phyloP scores from a whole-genome alignment of 805 yeast species.

The Candida yuanshanica region DNA sequence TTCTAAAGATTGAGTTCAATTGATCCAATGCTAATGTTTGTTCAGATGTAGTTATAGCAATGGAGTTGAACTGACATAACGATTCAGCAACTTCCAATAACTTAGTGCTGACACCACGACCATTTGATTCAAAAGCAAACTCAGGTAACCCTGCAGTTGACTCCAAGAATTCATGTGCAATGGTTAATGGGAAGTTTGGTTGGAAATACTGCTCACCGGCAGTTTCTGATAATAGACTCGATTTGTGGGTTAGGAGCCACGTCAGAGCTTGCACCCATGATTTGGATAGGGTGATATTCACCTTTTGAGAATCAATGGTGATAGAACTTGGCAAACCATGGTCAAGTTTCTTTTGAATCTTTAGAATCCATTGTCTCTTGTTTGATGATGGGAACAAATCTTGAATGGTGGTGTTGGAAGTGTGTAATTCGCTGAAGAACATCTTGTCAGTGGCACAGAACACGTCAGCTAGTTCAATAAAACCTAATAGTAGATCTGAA shows the following conservation, averaged over 20 bases:
- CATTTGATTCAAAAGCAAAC: conserved; percentile 21
- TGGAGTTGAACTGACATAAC: conserved; percentile 13
- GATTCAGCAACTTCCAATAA: conserved; percentile 22
- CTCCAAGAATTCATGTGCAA: conserved; percentile 16
- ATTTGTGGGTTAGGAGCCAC: conserved; percentile 21
- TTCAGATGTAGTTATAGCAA: conserved; percentile 12
- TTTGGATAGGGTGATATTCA: conserved; percentile 19
- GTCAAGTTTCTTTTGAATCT: conserved; percentile 17
- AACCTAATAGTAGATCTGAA: conserved; percentile 20
- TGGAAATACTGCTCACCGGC: conserved; percentile 16
- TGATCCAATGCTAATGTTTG: conserved; percentile 14
- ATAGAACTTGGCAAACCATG: conserved; percentile 9
- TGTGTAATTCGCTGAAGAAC: conserved; percentile 17
- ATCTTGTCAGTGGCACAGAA: conserved; percentile 20
- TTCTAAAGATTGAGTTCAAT: conserved; percentile 12
- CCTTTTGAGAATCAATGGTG: conserved; percentile 18
- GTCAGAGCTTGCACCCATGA: conserved; percentile 22
- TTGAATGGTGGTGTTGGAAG: conserved; percentile 9
- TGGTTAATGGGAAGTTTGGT: conserved; percentile 17
- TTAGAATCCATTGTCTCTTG: conserved; percentile 18
- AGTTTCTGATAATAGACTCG: conserved; percentile 11
- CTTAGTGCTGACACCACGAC: conserved; percentile 21
- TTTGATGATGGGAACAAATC: conserved; percentile 15
- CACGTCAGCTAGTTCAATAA: conserved; percentile 19
- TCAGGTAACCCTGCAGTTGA: conserved; percentile 15